These are phyloP conservation scores for Calonectria honghensis DNA, from an alignment of 2,329 filamentous ascomycete species.

Conservation along the genomic window DNA sequence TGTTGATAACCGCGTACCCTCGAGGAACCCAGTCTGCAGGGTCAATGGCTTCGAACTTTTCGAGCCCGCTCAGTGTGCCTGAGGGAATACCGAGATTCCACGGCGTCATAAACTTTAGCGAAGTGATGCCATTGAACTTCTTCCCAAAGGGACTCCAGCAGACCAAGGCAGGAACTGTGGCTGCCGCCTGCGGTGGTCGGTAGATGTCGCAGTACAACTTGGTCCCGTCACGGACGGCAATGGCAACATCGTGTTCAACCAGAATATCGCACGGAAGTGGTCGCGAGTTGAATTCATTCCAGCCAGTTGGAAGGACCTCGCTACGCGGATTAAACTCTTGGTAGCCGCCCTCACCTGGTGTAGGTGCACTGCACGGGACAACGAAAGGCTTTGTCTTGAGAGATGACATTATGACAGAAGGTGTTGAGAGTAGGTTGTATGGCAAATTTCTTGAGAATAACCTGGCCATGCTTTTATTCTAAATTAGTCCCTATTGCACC, in stretches of 20 bases:
- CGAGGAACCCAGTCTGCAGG: slow-evolving; percentile 33
- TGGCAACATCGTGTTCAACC: slow-evolving; percentile 37
- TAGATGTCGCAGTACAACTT: slow-evolving; percentile 37
- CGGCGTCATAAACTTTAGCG: slow-evolving; percentile 30
- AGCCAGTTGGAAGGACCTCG: background rate
- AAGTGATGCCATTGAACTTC: slow-evolving; percentile 30
- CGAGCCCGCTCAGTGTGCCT: slow-evolving; percentile 22
- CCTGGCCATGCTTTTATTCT: background rate
- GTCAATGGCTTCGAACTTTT: slow-evolving; percentile 42
- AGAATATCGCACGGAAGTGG: slow-evolving; percentile 1
- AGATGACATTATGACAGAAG: background rate
- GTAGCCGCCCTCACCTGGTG: background rate
- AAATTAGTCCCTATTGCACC: too few relatives aligned
- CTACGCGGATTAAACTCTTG: background rate
- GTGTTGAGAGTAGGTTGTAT: too few relatives aligned
- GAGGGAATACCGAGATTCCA: slow-evolving; percentile 14
- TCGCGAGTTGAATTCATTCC: background rate
- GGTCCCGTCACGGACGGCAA: slow-evolving; percentile 34
- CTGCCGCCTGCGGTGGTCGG: background rate
- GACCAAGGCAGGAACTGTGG: slow-evolving; percentile 27
- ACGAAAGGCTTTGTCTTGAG: slow-evolving; percentile 11
- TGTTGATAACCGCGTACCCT: slow-evolving; percentile 34
- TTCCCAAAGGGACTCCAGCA: slow-evolving; percentile 40
- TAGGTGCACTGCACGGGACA: background rate
- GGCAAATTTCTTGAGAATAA: too few relatives aligned